Percentiles rank a stretch among this genome's conserved stretches.
phyloP scores from a whole-genome alignment of 2,329 filamentous ascomycete genomes.

The Parastagonospora nodorum region DNA sequence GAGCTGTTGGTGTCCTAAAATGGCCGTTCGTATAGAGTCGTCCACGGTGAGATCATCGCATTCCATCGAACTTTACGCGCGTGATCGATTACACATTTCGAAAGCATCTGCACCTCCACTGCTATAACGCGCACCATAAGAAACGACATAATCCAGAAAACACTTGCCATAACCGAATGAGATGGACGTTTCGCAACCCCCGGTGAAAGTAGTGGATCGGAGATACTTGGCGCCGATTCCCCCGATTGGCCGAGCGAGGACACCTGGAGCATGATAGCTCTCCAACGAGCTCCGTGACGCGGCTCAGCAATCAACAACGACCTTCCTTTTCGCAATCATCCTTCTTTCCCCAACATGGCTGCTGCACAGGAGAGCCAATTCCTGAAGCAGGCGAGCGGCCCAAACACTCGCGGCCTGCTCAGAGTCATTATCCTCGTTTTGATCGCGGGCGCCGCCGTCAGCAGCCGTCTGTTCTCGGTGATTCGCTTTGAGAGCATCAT shows the following conservation, averaged over 20 bases:
- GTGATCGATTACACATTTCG: no score
- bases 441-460: slow-evolving; percentile 89
- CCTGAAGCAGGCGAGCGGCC: slow-evolving; percentile 77
- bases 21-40: no score
- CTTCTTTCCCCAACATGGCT: slow-evolving; percentile 42
- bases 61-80: no score
- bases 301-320: slow-evolving; percentile 37
- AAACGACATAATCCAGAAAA: no score
- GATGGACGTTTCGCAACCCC: background rate
- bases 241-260: slow-evolving; percentile 11
- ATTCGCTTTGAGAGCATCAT: slow-evolving; percentile 99
- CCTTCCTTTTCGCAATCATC: slow-evolving; percentile 27
- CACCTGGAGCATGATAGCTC: slow-evolving; percentile 35
- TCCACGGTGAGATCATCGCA: no score
- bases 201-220: slow-evolving; percentile 9
- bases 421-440: slow-evolving; percentile 87
- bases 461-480: slow-evolving; percentile 95
- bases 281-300: slow-evolving; percentile 41
- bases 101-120: no score
- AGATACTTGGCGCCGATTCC: slow-evolving; percentile 26
- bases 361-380: slow-evolving; percentile 54
- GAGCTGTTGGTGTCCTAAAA: no score
- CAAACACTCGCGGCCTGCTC: slow-evolving; percentile 82
- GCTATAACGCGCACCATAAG: no score
- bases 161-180: background rate